Evolutionary conservation across 495 filamentous ascomycete genomes (phyloP), one percentile per base, ranked within the genome.

Genomic region (Annulohypoxylon maeteangense): DNA sequence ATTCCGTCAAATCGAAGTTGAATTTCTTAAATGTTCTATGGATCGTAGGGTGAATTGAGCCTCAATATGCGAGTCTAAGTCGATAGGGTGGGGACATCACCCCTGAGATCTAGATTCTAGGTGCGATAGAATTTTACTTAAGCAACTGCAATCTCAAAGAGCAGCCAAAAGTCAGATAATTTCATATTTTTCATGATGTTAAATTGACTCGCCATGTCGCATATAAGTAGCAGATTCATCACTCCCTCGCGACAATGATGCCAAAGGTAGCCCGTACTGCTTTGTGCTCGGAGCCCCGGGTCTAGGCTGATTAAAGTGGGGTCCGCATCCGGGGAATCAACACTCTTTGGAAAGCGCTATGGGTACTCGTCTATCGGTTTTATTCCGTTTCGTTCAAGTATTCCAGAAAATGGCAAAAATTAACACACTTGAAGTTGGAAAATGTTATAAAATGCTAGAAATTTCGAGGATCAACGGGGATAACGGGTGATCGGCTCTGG

Each of bases 31-130:
- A 38, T 20, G 38, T 23, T 36, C 12, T 11, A 31, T 22, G 32
- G 32, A 22, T 38, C 32, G 32, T 29, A 22, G 32, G 53, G 7
- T 36, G 31, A 22, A 40, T 57, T 57, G 54, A 57, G 54, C 54
- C 54, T 57, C 54, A 40, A 57, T 57, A 25, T 54, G 50, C 29
- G 29, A 14, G 20, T 36, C 50, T 54, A 11, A 31, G 29, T 29
- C 23, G 3, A 27, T 7, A 50, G 20, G 42, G 40, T 18, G 18
- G 22, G n/a, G 7, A 48, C 47, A 23, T n/a, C 12, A 29, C 23
- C 47, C 47, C 23, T 27, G 47, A 48, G 45, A 11, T 25, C 22
- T 12, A 23, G 22, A 48, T 25, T 25, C 22, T 12, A 23, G 22
- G 25, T 25, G 20, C 22, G 20, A 44, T 44, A 18, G 40, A 16